phyloP scores from a whole-genome alignment of 768 basidiomycete genomes.

The Boletus subparvulus region DNA sequence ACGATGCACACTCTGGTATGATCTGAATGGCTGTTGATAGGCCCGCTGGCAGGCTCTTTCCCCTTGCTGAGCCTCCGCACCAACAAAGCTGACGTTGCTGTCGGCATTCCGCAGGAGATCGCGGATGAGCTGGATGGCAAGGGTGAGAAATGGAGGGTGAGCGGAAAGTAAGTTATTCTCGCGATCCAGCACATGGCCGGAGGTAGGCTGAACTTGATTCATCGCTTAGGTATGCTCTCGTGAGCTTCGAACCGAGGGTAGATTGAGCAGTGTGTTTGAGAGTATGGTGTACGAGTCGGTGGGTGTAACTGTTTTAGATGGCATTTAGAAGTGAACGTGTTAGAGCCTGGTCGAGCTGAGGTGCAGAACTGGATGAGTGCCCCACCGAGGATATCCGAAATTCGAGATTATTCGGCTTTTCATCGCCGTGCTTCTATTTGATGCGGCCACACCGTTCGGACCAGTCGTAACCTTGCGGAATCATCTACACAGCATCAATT shows the following conservation, averaged over 20 bases:
- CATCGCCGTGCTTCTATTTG: too few species aligned
- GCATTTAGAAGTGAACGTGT: too few species aligned
- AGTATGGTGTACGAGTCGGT: too few species aligned
- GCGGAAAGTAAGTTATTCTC: conserved; percentile 59
- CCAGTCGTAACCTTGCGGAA: too few species aligned
- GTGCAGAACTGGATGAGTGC: too few species aligned
- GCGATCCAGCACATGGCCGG: neutral
- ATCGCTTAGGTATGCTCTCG: conserved; percentile 29
- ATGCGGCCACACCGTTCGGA: too few species aligned
- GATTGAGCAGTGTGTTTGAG: neutral
- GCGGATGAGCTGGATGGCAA: conserved; percentile 66
- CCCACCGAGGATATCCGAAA: too few species aligned
- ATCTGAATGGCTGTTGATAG: conserved; percentile 35
- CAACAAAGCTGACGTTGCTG: conserved; percentile 93
- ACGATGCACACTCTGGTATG: neutral
- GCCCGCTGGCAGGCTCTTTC: conserved; percentile 77
- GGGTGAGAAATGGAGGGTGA: conserved; percentile 73
- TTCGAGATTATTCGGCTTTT: too few species aligned
- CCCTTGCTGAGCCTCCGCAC: conserved; percentile 85
- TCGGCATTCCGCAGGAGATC: conserved; percentile 66
- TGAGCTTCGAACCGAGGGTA: conserved; percentile 29
- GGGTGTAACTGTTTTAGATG: neutral
- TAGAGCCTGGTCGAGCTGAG: too few species aligned
- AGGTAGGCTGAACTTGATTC: neutral
- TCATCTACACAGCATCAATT: too few species aligned